Conservation (phyloP, 768 basidiomycete genomes). For the Kondoa malvinella region DNA sequence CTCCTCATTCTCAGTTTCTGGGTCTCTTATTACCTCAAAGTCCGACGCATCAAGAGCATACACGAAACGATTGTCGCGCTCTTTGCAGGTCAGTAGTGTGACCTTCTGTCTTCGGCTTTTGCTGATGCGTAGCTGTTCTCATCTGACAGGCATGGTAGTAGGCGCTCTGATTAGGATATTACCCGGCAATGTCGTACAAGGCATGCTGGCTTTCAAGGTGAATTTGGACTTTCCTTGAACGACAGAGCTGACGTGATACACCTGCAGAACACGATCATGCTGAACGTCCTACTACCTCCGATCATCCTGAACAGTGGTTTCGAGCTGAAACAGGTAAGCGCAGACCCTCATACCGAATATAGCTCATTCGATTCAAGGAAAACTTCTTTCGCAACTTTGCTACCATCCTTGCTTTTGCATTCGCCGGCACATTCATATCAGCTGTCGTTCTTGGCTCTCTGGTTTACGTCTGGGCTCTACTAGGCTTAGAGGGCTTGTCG, state of each 20-base stretch:
- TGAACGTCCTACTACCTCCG: constrained; percentile 91
- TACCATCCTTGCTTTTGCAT: constrained; percentile 53
- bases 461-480: constrained; percentile 82
- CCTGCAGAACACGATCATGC: constrained; percentile 78
- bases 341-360: neutral
- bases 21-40: constrained; percentile 95
- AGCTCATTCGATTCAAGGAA: constrained; percentile 41
- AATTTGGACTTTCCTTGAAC: constrained; percentile 15
- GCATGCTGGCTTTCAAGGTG: constrained; percentile 52
- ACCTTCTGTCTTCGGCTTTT: neutral
- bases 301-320: constrained; percentile 98
- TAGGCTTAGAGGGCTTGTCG: constrained; percentile 76
- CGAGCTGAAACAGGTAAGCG: constrained; percentile 79
- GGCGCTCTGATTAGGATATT: constrained; percentile 76
- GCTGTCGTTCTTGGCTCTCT: constrained; percentile 86
- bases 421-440: constrained; percentile 73
- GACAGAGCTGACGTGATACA: too few species aligned
- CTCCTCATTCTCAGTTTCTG: constrained; percentile 84
- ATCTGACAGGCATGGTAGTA: constrained; percentile 56
- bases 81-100: constrained; percentile 43
- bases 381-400: constrained; percentile 98
- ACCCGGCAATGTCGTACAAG: constrained; percentile 83
- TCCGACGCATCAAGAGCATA: constrained; percentile 81
- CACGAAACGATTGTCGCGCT: constrained; percentile 94
- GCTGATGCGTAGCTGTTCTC: neutral